Evolutionary conservation across 768 basidiomycete species (phyloP), one percentile per base, ranked within the genome.

Genomic region (Kwoniella dendrophila): DNA sequence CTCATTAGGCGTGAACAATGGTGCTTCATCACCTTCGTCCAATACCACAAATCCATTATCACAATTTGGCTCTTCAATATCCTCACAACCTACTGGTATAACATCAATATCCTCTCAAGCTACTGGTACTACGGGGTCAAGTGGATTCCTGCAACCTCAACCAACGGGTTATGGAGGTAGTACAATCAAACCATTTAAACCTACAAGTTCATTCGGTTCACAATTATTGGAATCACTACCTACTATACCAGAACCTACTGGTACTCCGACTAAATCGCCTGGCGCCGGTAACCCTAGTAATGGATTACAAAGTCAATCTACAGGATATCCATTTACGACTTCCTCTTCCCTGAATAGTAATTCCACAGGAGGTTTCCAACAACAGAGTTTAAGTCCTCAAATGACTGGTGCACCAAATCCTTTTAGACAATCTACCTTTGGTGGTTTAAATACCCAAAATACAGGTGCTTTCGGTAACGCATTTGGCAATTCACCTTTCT

Each of bases 191-290:
- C 85, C 88, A 5, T 92, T 92, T 82, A 90, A 90, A 71, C 90
- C 90, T 2, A 83, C 87, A 2, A 88, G 87, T 1, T 87, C 85
- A 41, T 92, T 92, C 73, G 90, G 90, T 30, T 86, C 88, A 33
- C 85, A 86, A 16, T 75, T 92, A 40, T 70, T 92, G 62, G 88
- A 88, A 52, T 84, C 85, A 2, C 79, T 92, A 26, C 92, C 92
- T 2, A 82, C 90, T 4, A 86, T 91, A 56, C 85, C 88, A 11
- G 86, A 70, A 59, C 59, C 65, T 1, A 54, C 47, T 26, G 32
- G 60, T 24, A 20, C 55, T 1, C 30, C 40, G 7, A 45, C 54
- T 12, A 36, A 40, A 22, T 16, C 56, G 0, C 38, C 49, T 27
- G n/a, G n/a, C n/a, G n/a, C n/a, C n/a, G n/a, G n/a, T n/a, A n/a